Conservation (phyloP, 352 stramenopile genomes). For the Aphanomyces stellatus region DNA sequence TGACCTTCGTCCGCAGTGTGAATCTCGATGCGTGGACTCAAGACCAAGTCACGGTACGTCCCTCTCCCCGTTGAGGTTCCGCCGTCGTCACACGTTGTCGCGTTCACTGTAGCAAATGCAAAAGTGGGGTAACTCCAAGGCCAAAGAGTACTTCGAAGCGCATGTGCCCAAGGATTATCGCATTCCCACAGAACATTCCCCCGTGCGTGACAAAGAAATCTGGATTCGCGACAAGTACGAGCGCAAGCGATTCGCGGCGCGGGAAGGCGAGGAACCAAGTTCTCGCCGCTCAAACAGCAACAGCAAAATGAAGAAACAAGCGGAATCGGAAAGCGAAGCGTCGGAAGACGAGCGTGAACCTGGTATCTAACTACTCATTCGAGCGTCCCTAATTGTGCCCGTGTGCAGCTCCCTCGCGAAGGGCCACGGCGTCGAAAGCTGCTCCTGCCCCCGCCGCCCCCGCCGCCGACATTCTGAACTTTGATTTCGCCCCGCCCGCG, state of each 20-base stretch:
- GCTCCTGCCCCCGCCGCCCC: slow-evolving; percentile 23
- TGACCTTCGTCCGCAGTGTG: slow-evolving; percentile 89
- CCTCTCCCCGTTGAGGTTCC: background rate
- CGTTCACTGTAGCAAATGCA: slow-evolving; percentile 79
- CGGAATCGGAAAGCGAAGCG: slow-evolving; percentile 29
- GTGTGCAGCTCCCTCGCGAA: slow-evolving; percentile 5
- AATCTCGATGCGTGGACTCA: slow-evolving; percentile 92
- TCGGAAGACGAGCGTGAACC: slow-evolving; percentile 31
- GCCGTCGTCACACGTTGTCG: background rate
- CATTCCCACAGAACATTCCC: slow-evolving; percentile 67
- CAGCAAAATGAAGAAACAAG: slow-evolving; percentile 16
- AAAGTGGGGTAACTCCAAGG: slow-evolving; percentile 83
- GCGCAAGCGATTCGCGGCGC: slow-evolving; percentile 63
- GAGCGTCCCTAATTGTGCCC: background rate
- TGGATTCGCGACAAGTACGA: slow-evolving; percentile 90
- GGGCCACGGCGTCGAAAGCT: slow-evolving; percentile 15
- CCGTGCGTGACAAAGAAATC: slow-evolving; percentile 81
- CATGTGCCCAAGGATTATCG: slow-evolving; percentile 69
- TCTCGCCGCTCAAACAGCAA: background rate
- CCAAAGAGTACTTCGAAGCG: slow-evolving; percentile 87
- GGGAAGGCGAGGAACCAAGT: slow-evolving; percentile 30
- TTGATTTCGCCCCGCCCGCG: slow-evolving; percentile 9
- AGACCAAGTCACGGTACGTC: slow-evolving; percentile 70
- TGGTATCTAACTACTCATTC: background rate
- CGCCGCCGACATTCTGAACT: slow-evolving; percentile 11